Conservation (phyloP, 495 filamentous ascomycete species). For the Collariella sp. region DNA sequence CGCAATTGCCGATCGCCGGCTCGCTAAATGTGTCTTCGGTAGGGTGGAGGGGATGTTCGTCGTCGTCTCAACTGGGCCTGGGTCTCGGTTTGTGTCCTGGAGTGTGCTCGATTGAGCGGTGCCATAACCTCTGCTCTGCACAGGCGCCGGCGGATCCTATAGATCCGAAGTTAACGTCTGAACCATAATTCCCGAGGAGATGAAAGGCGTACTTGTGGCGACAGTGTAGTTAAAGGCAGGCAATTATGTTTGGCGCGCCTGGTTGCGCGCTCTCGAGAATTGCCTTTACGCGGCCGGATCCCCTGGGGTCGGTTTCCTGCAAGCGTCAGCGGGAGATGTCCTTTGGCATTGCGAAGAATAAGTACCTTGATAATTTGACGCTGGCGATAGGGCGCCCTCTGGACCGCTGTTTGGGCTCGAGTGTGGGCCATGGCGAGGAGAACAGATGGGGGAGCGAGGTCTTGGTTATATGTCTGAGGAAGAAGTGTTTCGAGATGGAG, state of each 20-base stretch:
- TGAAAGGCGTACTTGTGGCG: constrained; percentile 8
- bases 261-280: constrained; percentile 10
- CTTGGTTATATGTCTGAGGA: not conserved
- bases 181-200: constrained; percentile 9
- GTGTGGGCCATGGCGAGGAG: too few species aligned
- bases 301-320: constrained; percentile 9
- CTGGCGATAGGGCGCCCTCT: not conserved
- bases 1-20: constrained; percentile 2
- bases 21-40: constrained; percentile 6
- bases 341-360: constrained; percentile 17
- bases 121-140: constrained; percentile 13
- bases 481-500: not conserved
- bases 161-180: constrained; percentile 10
- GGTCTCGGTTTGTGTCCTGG: not conserved
- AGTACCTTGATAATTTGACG: constrained; percentile 15
- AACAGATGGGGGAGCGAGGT: too few species aligned
- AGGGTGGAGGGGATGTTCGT: constrained; percentile 2
- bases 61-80: constrained; percentile 6
- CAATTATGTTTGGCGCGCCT: constrained; percentile 11
- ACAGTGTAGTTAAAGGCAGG: constrained; percentile 6
- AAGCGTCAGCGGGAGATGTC: constrained; percentile 15
- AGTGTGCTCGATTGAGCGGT: constrained; percentile 6
- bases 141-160: constrained; percentile 11
- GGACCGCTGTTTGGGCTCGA: too few species aligned
- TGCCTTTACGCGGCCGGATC: not conserved